Percentiles rank a stretch among this genome's conserved stretches.
Conservation (phyloP, 441 rosid genomes). For the Populus hybrid region DNA sequence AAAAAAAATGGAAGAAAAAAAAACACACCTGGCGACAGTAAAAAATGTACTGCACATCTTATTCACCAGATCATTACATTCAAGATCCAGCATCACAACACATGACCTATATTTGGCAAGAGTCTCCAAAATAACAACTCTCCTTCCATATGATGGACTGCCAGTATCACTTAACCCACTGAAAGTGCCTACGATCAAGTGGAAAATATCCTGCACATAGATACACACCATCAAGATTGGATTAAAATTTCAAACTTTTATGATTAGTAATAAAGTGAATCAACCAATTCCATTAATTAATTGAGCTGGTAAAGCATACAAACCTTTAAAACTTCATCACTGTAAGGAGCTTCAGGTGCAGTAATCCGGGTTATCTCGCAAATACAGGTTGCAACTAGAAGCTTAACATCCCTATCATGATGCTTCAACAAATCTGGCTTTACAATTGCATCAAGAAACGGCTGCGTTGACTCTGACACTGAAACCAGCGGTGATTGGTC, state of each 20-base stretch:
- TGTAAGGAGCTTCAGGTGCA: constrained; percentile 99
- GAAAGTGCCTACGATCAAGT: constrained; percentile 61
- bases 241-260: constrained; percentile 7
- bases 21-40: constrained; percentile 85
- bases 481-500: constrained; percentile 79
- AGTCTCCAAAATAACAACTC: constrained; percentile 86
- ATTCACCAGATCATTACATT: constrained; percentile 76
- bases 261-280: not conserved
- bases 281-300: constrained; percentile 10
- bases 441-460: constrained; percentile 78
- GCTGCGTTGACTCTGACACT: constrained; percentile 74
- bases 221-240: constrained; percentile 23
- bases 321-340: constrained; percentile 89
- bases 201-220: constrained; percentile 40
- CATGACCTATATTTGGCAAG: constrained; percentile 97
- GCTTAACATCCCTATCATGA: constrained; percentile 95
- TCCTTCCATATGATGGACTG: constrained; percentile 72
- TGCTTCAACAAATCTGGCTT: constrained; percentile 86
- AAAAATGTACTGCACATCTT: constrained; percentile 94
- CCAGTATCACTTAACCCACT: constrained; percentile 65
- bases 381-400: constrained; percentile 93
- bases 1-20: not conserved
- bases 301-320: constrained; percentile 19
- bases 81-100: constrained; percentile 99
- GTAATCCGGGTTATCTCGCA: constrained; percentile 98